Base-by-base conservation (phyloP, 805 yeast species). In the Limtongozyma cylindracea region DNA sequence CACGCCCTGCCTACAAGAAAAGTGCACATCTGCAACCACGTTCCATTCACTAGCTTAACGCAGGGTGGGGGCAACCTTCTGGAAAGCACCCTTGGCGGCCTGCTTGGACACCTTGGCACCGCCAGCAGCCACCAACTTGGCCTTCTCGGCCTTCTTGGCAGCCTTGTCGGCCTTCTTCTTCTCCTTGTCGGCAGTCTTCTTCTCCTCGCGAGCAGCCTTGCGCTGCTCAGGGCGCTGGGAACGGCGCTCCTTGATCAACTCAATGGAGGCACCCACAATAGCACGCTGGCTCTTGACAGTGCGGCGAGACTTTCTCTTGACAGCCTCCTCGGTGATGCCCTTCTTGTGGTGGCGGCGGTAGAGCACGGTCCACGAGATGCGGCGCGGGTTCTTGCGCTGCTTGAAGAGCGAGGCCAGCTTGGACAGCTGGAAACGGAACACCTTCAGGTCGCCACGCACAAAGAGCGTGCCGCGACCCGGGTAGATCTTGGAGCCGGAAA, bases 301-400 rank as follows among this genome's bases (percentile, higher is more conserved):
- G 71, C 78, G 82, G 70, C 94, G 84, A 43, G 88, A 39, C 63
- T 93, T 77, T 73, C 77, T 91, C 74, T 78, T 88, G 56, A 91
- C 44, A 42, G 74, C 77, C 66, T 88, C 98, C 69, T 88, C 99
- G 49, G 94, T 70, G 53, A 84, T 68, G 66, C 99, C 99, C 67
- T 88, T 88, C 74, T 78, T 80, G 91, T 88, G 96, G 65, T 84
- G 94, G 64, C 92, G 77, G 72, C 99, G 84, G 84, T 64, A 88
- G 47, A 88, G 69, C 49, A 84, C 95, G 40, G 99, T 88, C 99
- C 99, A 88, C 37, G 96, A 70, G 54, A 88, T 70, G 71, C 94
- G 76, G 72, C 99, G 82, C 64, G 99, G 99, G 82, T 88, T 88
- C 91, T 88, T 88, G 73, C 95, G 80, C 69, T 88, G 99, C 52